phyloP scores from a whole-genome alignment of 805 yeast genomes.

The Candida maesae region DNA sequence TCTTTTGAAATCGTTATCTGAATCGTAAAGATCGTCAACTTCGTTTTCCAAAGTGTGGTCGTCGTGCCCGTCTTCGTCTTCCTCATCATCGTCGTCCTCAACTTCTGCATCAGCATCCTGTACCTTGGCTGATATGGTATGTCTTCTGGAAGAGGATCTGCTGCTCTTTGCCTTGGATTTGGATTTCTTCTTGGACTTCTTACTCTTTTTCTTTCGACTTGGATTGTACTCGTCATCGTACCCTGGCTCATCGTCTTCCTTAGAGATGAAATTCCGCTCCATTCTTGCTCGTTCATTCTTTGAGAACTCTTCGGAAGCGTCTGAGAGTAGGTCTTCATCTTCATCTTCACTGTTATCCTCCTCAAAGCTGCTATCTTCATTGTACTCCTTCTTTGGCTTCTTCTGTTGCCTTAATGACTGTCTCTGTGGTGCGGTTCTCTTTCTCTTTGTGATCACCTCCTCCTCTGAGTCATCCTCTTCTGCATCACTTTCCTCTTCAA shows the following conservation, averaged over 20 bases:
- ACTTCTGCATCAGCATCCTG: constrained; percentile 14
- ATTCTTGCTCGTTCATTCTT: constrained; percentile 17
- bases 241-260: constrained; percentile 23
- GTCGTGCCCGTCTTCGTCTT: constrained; percentile 21
- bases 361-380: constrained; percentile 30
- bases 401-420: constrained; percentile 14
- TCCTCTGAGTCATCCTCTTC: constrained; percentile 12
- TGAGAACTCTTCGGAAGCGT: constrained; percentile 10
- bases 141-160: constrained; percentile 10
- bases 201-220: not conserved
- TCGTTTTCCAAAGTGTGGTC: constrained; percentile 52
- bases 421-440: constrained; percentile 8
- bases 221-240: constrained; percentile 9
- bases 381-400: constrained; percentile 23
- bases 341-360: constrained; percentile 41
- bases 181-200: not conserved
- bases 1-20: constrained; percentile 37
- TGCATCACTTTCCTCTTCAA: constrained; percentile 11
- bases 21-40: constrained; percentile 33
- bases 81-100: constrained; percentile 28
- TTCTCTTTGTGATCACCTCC: constrained; percentile 3
- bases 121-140: constrained; percentile 8
- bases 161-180: constrained; percentile 8
- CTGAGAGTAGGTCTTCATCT: constrained; percentile 22
- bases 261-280: constrained; percentile 24